Conservation (phyloP, 2,329 filamentous ascomycete species). For the Talaromyces islandicus region DNA sequence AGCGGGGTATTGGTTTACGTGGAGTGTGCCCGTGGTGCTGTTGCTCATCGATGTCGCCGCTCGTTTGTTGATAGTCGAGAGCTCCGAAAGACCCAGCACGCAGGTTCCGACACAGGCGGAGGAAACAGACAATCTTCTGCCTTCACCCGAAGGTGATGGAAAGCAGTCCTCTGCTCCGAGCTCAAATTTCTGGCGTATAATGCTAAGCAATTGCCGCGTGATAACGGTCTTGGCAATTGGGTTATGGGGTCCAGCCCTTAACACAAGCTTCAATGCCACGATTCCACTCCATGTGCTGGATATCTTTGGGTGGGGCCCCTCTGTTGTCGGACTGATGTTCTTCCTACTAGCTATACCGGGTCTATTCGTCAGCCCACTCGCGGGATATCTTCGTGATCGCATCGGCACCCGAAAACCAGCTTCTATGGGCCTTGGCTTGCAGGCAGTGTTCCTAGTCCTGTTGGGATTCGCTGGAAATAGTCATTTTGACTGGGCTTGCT, state of each 20-base stretch:
- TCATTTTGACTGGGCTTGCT: neutral
- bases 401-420: slow-evolving; percentile 15
- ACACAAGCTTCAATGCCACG: slow-evolving; percentile 52
- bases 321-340: slow-evolving; percentile 52
- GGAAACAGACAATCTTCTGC: neutral
- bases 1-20: slow-evolving; percentile 24
- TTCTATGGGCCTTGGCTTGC: neutral
- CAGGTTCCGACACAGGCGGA: neutral
- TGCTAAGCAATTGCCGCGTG: slow-evolving; percentile 39
- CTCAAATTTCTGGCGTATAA: slow-evolving; percentile 27
- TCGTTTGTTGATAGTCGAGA: slow-evolving; percentile 25
- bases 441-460: neutral
- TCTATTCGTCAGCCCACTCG: slow-evolving; percentile 53
- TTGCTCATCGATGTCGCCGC: slow-evolving; percentile 22
- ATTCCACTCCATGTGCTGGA: slow-evolving; percentile 50
- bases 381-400: slow-evolving; percentile 41
- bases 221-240: slow-evolving; percentile 37
- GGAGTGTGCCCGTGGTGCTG: slow-evolving; percentile 22
- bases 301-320: slow-evolving; percentile 50
- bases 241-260: slow-evolving; percentile 44
- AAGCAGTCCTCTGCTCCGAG: neutral
- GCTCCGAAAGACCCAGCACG: neutral
- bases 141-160: neutral
- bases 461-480: neutral
- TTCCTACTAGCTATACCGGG: slow-evolving; percentile 52